phyloP scores from a whole-genome alignment of 768 basidiomycete species.

The Asterophora lycoperdoides region DNA sequence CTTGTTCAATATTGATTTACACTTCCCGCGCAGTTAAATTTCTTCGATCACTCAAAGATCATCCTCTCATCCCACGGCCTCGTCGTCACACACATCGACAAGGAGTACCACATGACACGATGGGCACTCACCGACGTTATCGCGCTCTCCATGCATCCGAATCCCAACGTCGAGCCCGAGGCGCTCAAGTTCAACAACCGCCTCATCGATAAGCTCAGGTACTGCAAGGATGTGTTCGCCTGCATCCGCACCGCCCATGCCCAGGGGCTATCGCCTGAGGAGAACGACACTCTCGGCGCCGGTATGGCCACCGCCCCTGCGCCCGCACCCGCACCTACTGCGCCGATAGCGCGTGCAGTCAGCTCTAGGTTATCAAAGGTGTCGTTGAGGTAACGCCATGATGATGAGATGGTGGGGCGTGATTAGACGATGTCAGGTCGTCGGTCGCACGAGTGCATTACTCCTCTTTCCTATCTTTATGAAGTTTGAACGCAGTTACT shows the following conservation, averaged over 20 bases:
- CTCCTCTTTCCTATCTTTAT: constrained; percentile 5
- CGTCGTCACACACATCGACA: constrained; percentile 86
- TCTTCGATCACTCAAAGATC: constrained; percentile 95
- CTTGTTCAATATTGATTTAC: constrained; percentile 4
- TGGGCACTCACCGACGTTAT: constrained; percentile 72
- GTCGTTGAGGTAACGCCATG: constrained; percentile 15
- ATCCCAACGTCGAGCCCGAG: constrained; percentile 43
- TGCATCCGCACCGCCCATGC: constrained; percentile 63
- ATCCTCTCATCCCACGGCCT: constrained; percentile 80
- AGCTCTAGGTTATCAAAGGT: constrained; percentile 15
- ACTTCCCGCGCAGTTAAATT: constrained; percentile 75
- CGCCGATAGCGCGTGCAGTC: constrained; percentile 1
- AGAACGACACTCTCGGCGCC: constrained; percentile 8
- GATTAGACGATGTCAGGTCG: constrained; percentile 10
- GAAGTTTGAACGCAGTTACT: too few species aligned
- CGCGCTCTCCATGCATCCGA: constrained; percentile 39
- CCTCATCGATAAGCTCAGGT: constrained; percentile 77
- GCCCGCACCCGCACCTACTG: neutral
- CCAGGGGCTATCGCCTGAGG: constrained; percentile 27
- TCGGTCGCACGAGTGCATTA: neutral
- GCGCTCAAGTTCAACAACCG: constrained; percentile 57
- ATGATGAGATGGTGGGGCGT: neutral
- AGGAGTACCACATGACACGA: constrained; percentile 73
- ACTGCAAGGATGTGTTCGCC: constrained; percentile 78
- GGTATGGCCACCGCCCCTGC: neutral